phyloP scores from a whole-genome alignment of 345 rosid genomes.

The Brassica incana region DNA sequence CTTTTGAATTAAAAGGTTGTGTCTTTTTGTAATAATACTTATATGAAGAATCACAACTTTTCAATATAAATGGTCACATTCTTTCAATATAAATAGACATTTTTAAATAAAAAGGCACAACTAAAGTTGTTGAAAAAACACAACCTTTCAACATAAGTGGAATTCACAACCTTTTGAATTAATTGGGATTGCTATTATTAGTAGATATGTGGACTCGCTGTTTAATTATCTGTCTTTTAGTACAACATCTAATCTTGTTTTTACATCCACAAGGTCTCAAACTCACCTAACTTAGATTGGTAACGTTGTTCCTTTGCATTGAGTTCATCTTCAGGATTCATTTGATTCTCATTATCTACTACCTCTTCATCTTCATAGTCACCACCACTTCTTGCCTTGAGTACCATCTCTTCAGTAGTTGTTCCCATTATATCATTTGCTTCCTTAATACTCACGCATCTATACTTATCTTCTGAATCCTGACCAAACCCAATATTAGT shows the following conservation, averaged over 20 bases:
- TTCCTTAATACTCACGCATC: constrained; percentile 47
- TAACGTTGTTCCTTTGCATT: constrained; percentile 24
- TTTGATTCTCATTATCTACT: constrained; percentile 10
- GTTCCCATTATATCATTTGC: constrained; percentile 76
- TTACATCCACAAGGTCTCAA: constrained; percentile 32
- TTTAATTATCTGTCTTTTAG: not conserved
- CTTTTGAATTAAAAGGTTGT: no score
- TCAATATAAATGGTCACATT: no score
- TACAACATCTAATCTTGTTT: not conserved
- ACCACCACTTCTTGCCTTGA: constrained; percentile 49
- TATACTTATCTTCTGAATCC: constrained; percentile 53
- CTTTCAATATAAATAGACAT: no score
- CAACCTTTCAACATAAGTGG: no score
- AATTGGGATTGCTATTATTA: no score
- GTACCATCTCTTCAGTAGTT: constrained; percentile 77
- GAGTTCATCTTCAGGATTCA: constrained; percentile 25
- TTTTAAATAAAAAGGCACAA: no score
- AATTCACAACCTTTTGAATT: no score
- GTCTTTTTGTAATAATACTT: no score
- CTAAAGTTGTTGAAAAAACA: no score
- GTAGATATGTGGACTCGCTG: not conserved
- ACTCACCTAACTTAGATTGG: constrained; percentile 5
- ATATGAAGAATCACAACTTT: no score
- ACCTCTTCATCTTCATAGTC: constrained; percentile 22
- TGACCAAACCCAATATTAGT: constrained; percentile 35